Conservation (phyloP, 1,139 yeast genomes). For the Nakaseomyces sp. region DNA sequence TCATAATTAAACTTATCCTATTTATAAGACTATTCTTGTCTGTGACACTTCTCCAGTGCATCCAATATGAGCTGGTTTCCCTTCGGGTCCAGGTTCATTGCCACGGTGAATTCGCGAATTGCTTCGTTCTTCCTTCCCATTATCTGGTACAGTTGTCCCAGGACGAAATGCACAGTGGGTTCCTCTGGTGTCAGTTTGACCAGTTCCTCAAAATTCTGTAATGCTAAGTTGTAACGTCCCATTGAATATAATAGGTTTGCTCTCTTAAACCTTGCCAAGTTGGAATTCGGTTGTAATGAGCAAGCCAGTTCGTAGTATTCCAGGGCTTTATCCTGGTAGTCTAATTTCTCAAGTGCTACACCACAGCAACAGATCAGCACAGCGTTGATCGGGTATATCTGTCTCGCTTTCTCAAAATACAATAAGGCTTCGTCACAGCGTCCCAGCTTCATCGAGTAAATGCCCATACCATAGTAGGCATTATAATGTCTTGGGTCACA, state of each 20-base stretch:
- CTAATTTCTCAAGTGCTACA: conserved; percentile 77
- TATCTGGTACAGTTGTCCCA: conserved; percentile 80
- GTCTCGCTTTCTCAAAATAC: conserved; percentile 79
- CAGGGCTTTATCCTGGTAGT: conserved; percentile 62
- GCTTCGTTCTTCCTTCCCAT: conserved; percentile 71
- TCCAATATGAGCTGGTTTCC: conserved; percentile 82
- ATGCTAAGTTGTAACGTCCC: conserved; percentile 64
- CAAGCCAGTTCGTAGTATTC: conserved; percentile 79
- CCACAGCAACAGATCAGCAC: conserved; percentile 91
- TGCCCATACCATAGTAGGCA: conserved; percentile 93
- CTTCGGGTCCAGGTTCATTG: conserved; percentile 86
- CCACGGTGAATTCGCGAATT: conserved; percentile 77
- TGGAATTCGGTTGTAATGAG: conserved; percentile 75
- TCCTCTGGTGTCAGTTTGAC: conserved; percentile 83
- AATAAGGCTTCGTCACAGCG: conserved; percentile 76
- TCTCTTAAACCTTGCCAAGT: conserved; percentile 80
- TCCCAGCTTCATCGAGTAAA: conserved; percentile 84
- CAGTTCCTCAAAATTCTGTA: conserved; percentile 63
- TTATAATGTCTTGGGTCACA: conserved; percentile 81
- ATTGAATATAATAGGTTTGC: conserved; percentile 72
- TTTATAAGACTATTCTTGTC: conserved; percentile 20
- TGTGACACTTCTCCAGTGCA: conserved; percentile 52
- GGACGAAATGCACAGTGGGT: conserved; percentile 80
- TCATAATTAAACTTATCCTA: no score
- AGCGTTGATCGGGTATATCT: conserved; percentile 83